phyloP scores from a whole-genome alignment of 768 basidiomycete genomes.

The Phanerodontia chrysosporium region DNA sequence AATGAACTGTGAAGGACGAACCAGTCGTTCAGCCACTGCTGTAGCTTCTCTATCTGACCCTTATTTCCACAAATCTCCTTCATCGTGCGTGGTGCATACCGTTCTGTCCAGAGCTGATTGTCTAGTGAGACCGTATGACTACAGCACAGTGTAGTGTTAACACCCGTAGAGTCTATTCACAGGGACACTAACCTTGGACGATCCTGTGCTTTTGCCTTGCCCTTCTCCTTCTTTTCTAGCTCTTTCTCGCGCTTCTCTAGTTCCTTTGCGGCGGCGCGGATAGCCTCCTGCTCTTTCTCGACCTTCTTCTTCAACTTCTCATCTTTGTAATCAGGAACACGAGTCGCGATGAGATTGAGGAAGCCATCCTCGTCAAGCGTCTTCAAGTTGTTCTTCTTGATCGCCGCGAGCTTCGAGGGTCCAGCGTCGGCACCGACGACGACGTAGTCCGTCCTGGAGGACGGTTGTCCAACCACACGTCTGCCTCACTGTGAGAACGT shows the following conservation, averaged over 20 bases:
- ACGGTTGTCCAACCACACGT: conserved; percentile 83
- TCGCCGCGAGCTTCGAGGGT: conserved; percentile 79
- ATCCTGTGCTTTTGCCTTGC: conserved; percentile 29
- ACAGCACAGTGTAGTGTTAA: too few relatives aligned
- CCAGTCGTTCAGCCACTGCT: conserved; percentile 87
- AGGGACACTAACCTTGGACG: too few relatives aligned
- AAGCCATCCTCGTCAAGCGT: conserved; percentile 88
- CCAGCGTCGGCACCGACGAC: conserved; percentile 88
- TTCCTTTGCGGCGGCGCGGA: conserved; percentile 67
- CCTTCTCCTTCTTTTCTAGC: conserved; percentile 46
- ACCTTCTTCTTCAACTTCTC: conserved; percentile 79
- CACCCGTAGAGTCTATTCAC: too few relatives aligned
- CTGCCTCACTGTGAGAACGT: conserved; percentile 38
- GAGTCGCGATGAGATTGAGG: conserved; percentile 72
- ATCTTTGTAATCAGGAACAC: conserved; percentile 47
- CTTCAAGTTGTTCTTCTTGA: conserved; percentile 73
- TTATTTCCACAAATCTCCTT: conserved; percentile 98
- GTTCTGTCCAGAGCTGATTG: conserved; percentile 88
- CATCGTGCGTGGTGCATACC: conserved; percentile 84
- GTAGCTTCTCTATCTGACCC: conserved; percentile 81
- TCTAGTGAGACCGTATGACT: conserved; percentile 10
- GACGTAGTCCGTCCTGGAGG: conserved; percentile 85
- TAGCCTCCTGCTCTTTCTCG: conserved; percentile 75
- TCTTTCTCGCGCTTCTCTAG: conserved; percentile 72
- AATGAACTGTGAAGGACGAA: conserved; percentile 40